Evolutionary conservation across 805 yeast species (phyloP), one percentile per base, ranked within the genome.

Genomic region (Yamadazyma sp.): DNA sequence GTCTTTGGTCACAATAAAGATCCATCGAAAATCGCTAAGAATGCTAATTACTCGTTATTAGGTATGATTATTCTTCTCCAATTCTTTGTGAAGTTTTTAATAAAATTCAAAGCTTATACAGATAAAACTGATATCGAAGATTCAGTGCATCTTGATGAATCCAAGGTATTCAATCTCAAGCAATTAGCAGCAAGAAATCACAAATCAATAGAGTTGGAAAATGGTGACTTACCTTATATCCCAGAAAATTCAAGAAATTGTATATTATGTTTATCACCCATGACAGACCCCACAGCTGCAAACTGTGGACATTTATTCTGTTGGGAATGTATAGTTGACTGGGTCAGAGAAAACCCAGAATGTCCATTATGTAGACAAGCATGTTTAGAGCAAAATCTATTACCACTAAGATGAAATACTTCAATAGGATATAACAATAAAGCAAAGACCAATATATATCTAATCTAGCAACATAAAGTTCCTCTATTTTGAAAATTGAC

Each of bases 301-400:
- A 75, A 80, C 4, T 91, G 98, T 60, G 98, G 98, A 0, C 98
- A 91, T 56, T 39, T 86, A 11, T 91, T 86, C 56, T 91, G 98
- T 60, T 91, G 98, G 97, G 69, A 67, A 5, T 91, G 98, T 55
- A 78, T 88, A 4, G 70, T 79, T 5, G 95, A 85, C 48, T 91
- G 98, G 98, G 77, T 88, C 39, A 69, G 86, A 43, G 96, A 88
- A 45, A 72, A 74, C 34, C 81, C 87, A 0, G 96, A 88, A 52
- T 91, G 98, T 54, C 98, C 98, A 0, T 64, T 93, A 18, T 93
- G 98, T 53, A 61, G 98, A 35, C 93, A 82, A 44, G 70, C 65
- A 16, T 73, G 86, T 33, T 61, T 69, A 19, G 82, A 74, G 47
- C 82, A 80, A 54, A 75, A 78, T 42, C 52, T 86, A 33, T 60